Base-by-base conservation (phyloP, 2,329 filamentous ascomycete species). In the Paraphoma sp. region DNA sequence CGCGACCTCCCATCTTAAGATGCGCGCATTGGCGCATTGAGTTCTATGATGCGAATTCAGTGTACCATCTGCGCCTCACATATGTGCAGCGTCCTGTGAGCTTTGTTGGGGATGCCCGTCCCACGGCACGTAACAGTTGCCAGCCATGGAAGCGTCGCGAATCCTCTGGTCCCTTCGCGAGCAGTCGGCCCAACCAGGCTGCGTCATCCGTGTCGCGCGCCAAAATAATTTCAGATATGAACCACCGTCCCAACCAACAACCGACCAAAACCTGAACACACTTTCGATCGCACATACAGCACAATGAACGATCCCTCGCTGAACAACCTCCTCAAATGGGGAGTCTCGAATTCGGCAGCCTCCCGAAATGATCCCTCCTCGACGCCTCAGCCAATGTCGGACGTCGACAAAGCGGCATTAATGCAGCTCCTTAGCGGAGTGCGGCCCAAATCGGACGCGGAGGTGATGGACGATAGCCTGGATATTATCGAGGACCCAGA, bases 381-480 rank as follows among this genome's bases (percentile, higher is more conserved):
- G 73, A 72, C 76, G 78, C 18, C 82, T 95, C 63, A 88, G 88
- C 69, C 84, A 90, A 42, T 63, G 45, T 16, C 45, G 29, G 45
- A 29, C 11, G 23, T 31, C 38, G 60, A 63, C 29, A 36, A 29
- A 18, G 56, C 59, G 44, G 60, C 59, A 38, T 51, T 63, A 29
- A 58, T 51, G 31, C 46, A 45, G 5, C 53, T 61, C 41, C 45
- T 62, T 40, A 55, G 53, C 1, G 60, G 58, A 43, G 45, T 50
- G 40, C 56, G 54, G 14, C 48, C 45, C 4, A 53, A 47, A 3
- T 92, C 89, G 2, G 94, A 99, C 62, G 93, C 95, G 18, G 92
- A 98, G 59, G 85, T 96, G 51, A 98, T 99, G 95, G 87, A 87
- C 69, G 87, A 89, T 50, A 84, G 90, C 61, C 96, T 99, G 87